Base-by-base conservation (phyloP, 352 stramenopile species). In the Discostella stelligera region DNA sequence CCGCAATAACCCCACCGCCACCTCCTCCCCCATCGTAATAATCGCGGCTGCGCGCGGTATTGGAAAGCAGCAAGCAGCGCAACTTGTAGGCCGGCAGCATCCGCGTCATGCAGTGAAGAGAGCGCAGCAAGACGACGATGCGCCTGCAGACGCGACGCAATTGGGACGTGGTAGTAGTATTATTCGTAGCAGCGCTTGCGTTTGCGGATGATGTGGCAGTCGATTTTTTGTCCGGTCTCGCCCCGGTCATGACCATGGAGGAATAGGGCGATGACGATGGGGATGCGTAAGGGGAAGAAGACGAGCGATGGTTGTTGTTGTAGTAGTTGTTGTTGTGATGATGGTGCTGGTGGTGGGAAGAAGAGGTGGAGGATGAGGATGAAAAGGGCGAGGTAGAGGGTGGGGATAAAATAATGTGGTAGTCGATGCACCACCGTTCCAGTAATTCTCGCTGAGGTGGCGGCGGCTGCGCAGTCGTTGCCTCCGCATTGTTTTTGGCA, bases 391-490 rank as follows among this genome's bases (percentile, higher is more conserved):
- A 11, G 11, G 21, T 37, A 0, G 52, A 60, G 3, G 18, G 37
- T 1, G 52, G n/a, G n/a, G n/a, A n/a, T n/a, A n/a, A 11, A 9
- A 18, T 21, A 21, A 60, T 32, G 23, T 58, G 20, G 20, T 93
- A 93, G 53, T 93, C 84, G 16, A 93, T 74, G 69, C 83, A 93
- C 86, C 86, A 93, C 61, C 84, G 66, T 74, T 93, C 86, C 54
- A 93, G 64, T 14, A 93, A 67, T 74, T 91, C 88, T 27, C 79
- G 48, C 13, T 83, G 70, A 4, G 65, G 63, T 9, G 46, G 25
- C 32, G 37, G 21, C 16, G 20, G 44, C 37, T 25, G 65, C 10
- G 56, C 48, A 11, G 41, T 13, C 37, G 20, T 6, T 39, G 4
- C 9, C 21, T 10, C 1, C 20, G 11, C 32, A 20, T 30, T 53